phyloP scores from a whole-genome alignment of 495 filamentous ascomycete species.

The Xylaria nigripes region DNA sequence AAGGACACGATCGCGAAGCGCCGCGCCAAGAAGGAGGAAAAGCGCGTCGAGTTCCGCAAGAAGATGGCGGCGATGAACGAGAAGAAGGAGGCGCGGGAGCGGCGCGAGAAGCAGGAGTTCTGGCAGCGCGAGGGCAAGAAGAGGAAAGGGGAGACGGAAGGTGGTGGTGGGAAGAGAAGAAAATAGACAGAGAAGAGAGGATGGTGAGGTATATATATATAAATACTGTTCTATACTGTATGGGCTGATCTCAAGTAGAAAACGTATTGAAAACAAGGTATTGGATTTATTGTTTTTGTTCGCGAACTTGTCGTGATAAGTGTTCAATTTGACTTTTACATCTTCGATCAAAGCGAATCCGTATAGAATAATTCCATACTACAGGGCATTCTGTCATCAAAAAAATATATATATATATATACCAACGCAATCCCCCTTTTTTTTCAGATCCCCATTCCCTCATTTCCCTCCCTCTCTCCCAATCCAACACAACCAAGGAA shows the following conservation, averaged over 20 bases:
- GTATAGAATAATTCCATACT: too few relatives aligned
- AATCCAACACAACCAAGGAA: too few relatives aligned
- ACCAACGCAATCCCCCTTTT: too few relatives aligned
- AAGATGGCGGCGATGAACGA: slow-evolving; percentile 73
- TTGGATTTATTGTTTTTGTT: too few relatives aligned
- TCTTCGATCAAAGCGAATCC: background rate
- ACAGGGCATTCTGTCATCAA: too few relatives aligned
- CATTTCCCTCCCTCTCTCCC: background rate
- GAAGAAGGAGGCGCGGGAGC: slow-evolving; percentile 75
- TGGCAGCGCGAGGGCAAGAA: slow-evolving; percentile 96
- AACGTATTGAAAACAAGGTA: too few relatives aligned
- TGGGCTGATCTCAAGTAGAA: too few relatives aligned
- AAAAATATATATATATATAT: too few relatives aligned
- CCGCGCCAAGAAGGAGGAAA: slow-evolving; percentile 73
- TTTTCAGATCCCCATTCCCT: too few relatives aligned
- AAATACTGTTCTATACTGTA: background rate
- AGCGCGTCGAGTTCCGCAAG: slow-evolving; percentile 64
- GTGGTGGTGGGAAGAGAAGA: slow-evolving; percentile 64
- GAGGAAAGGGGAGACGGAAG: slow-evolving; percentile 56
- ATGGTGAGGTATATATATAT: background rate
- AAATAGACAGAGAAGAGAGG: slow-evolving; percentile 15
- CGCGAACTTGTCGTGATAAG: too few relatives aligned
- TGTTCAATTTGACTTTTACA: too few relatives aligned
- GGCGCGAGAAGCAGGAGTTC: slow-evolving; percentile 84
- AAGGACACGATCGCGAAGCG: slow-evolving; percentile 86